A percentile compares a stretch with the other conserved stretches of the same genome.
phyloP scores from a whole-genome alignment of 108 stramenopile species.

The Cylindrotheca closterium region DNA sequence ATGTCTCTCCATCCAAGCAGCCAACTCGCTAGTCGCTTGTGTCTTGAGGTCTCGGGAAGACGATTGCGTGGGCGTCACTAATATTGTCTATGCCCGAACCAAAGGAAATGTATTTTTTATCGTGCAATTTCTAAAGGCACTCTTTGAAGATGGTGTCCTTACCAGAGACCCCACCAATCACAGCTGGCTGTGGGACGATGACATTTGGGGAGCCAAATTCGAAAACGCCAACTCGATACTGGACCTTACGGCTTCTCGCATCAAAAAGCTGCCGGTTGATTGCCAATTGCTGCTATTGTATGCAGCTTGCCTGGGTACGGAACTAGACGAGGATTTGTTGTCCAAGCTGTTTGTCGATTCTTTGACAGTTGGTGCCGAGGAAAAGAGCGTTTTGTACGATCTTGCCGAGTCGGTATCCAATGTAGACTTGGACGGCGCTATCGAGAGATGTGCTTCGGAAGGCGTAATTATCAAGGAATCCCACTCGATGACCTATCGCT shows the following conservation, averaged over 20 bases:
- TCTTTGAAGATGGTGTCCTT: background rate
- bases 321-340: background rate
- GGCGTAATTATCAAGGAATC: slow-evolving; percentile 7
- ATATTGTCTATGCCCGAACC: slow-evolving; percentile 20
- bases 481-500: slow-evolving; percentile 20
- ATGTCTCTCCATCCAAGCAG: background rate
- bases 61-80: background rate
- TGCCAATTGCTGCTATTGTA: background rate
- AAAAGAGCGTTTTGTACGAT: background rate
- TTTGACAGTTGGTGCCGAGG: background rate
- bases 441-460: background rate
- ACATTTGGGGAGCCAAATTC: background rate
- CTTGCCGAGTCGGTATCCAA: background rate
- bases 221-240: background rate
- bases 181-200: background rate
- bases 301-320: background rate
- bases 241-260: background rate
- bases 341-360: background rate
- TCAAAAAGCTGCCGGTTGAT: background rate
- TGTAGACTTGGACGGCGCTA: background rate
- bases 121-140: slow-evolving; percentile 19
- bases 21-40: background rate
- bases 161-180: background rate
- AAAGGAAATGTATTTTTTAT: slow-evolving; percentile 39
- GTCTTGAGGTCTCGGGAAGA: background rate